These are phyloP conservation scores for Paralagenidium karlingii DNA, from an alignment of 352 stramenopile species.

Conservation along the genomic window DNA sequence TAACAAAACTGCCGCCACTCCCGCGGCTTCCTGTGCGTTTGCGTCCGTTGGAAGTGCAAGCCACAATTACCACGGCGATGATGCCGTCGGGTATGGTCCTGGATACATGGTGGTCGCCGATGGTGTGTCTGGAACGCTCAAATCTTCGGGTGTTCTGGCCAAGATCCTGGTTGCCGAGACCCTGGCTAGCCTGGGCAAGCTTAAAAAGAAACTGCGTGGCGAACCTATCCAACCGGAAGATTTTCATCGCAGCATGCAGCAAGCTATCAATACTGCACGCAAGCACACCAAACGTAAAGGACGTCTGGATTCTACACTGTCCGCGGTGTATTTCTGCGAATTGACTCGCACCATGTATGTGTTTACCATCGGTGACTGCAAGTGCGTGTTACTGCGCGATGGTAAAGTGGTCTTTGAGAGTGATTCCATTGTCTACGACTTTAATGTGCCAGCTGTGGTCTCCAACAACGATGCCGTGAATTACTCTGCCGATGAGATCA, in stretches of 20 bases:
- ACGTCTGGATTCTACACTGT: slow-evolving; percentile 71
- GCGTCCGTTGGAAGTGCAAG: slow-evolving; percentile 58
- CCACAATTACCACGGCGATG: slow-evolving; percentile 76
- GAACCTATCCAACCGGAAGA: slow-evolving; percentile 37
- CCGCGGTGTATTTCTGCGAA: slow-evolving; percentile 72
- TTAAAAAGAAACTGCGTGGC: slow-evolving; percentile 32
- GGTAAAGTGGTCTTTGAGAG: slow-evolving; percentile 70
- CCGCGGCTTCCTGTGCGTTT: no score
- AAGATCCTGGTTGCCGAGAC: slow-evolving; percentile 69
- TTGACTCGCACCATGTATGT: slow-evolving; percentile 60
- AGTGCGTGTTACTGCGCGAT: slow-evolving; percentile 64
- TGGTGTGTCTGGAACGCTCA: slow-evolving; percentile 77
- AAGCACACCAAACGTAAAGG: slow-evolving; percentile 67
- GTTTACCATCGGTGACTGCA: slow-evolving; percentile 81
- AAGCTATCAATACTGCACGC: slow-evolving; percentile 54
- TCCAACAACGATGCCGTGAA: slow-evolving; percentile 80
- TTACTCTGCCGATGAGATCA: slow-evolving; percentile 49
- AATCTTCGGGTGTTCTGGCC: slow-evolving; percentile 69
- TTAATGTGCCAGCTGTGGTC: slow-evolving; percentile 80
- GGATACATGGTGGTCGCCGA: slow-evolving; percentile 80
- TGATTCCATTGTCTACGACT: slow-evolving; percentile 85
- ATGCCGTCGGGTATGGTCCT: slow-evolving; percentile 73
- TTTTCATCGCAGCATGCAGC: slow-evolving; percentile 52
- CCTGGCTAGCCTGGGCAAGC: slow-evolving; percentile 45
- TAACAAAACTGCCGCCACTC: no score